Conservation (phyloP, 805 yeast species). For the Tanozyma kutaoensis region DNA sequence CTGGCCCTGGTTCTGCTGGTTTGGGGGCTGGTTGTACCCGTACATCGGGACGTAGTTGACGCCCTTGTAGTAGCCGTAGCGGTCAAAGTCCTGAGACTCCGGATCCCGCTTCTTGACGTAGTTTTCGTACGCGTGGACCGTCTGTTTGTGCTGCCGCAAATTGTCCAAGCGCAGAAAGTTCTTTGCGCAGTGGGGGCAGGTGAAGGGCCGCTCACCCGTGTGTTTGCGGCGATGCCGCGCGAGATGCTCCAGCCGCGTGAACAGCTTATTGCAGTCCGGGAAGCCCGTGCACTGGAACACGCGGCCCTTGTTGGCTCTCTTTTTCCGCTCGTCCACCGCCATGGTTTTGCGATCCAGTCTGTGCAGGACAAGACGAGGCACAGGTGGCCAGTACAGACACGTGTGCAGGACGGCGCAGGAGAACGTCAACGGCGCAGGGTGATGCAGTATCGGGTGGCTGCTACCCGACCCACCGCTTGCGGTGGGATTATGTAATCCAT, state of each 20-base stretch:
- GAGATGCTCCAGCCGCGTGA: constrained; percentile 82
- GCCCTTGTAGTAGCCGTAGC: too few relatives aligned
- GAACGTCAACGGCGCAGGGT: too few relatives aligned
- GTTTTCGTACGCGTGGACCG: constrained; percentile 36
- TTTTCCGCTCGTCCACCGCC: constrained; percentile 5
- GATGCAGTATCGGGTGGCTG: too few relatives aligned
- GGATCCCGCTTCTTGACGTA: constrained; percentile 4
- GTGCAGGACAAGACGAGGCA: too few relatives aligned
- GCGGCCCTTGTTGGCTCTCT: constrained; percentile 37
- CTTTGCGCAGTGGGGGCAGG: constrained; percentile 71
- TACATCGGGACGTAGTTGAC: too few relatives aligned
- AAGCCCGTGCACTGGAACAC: constrained; percentile 79
- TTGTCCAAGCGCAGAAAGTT: constrained; percentile 78
- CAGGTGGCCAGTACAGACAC: too few relatives aligned
- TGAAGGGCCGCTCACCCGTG: constrained; percentile 89
- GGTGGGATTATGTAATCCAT: too few relatives aligned
- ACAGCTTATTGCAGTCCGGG: constrained; percentile 78
- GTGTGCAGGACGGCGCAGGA: too few relatives aligned
- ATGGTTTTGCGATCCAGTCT: too few relatives aligned
- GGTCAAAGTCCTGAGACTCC: not conserved
- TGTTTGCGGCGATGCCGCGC: constrained; percentile 89
- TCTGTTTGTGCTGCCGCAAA: constrained; percentile 81
- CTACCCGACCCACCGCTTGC: too few relatives aligned
- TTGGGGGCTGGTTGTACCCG: constrained; percentile 1
- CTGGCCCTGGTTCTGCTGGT: constrained; percentile 1